These are phyloP conservation scores for Syzygium syzygioides DNA, from an alignment of 441 rosid genomes.

Conservation along the genomic window DNA sequence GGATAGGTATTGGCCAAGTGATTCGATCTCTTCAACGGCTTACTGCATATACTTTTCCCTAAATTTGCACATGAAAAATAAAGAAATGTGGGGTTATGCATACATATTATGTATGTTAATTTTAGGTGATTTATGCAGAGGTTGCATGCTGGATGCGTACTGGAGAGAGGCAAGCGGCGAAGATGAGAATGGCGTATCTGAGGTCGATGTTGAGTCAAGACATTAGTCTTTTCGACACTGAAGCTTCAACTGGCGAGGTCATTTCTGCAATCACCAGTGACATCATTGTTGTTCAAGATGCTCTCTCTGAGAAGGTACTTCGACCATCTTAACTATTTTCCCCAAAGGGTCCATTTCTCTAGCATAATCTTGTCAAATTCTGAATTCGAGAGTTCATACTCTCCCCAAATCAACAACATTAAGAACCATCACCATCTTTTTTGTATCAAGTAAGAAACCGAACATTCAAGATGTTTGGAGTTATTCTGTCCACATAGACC, in stretches of 20 bases:
- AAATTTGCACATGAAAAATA: neutral
- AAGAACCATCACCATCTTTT: neutral
- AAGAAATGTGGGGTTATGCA: neutral
- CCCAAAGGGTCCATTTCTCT: neutral
- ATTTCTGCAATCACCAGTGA: slow-evolving; percentile 86
- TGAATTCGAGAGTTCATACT: neutral
- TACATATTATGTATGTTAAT: neutral
- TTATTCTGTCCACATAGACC: neutral
- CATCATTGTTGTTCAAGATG: slow-evolving; percentile 83
- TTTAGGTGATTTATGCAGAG: slow-evolving; percentile 31
- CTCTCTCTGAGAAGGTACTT: slow-evolving; percentile 87
- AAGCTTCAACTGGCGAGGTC: slow-evolving; percentile 89
- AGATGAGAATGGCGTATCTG: slow-evolving; percentile 87
- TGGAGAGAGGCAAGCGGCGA: slow-evolving; percentile 89
- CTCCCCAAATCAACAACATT: neutral
- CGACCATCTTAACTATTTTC: neutral
- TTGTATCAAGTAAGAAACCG: neutral
- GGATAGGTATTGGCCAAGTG: slow-evolving; percentile 54
- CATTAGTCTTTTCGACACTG: slow-evolving; percentile 78
- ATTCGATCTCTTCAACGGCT: neutral
- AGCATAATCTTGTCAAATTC: neutral
- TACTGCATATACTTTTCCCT: neutral
- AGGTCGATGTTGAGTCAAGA: slow-evolving; percentile 85
- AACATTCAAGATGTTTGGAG: neutral
- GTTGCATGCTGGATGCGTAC: slow-evolving; percentile 98